Evolutionary conservation across 2,329 filamentous ascomycete species (phyloP).

Genomic region (Niveomyces coronatus): DNA sequence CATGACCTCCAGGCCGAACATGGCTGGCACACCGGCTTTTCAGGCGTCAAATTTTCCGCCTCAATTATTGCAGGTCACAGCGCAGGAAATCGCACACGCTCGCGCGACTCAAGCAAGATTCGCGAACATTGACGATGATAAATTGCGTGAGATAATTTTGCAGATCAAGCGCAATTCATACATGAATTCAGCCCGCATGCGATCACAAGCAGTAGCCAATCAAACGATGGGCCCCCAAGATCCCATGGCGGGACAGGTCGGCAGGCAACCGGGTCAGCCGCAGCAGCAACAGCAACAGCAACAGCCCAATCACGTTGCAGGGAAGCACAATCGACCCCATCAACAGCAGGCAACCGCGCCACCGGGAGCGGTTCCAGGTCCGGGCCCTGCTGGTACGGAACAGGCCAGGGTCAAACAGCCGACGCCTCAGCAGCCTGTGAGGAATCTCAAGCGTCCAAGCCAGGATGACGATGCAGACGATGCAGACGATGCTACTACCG

Average conservation of each 20-base stretch:
- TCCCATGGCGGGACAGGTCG: constrained; percentile 10
- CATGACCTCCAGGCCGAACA: constrained; percentile 8
- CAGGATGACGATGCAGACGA: constrained; percentile 35
- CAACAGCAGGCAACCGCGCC: constrained; percentile 26
- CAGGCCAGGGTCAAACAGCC: constrained; percentile 16
- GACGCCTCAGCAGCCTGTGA: constrained; percentile 21
- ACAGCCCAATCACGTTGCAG: constrained; percentile 27
- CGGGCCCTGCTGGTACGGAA: background rate
- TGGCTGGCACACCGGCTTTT: constrained; percentile 16
- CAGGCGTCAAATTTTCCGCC: constrained; percentile 18
- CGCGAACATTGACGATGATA: constrained; percentile 22
- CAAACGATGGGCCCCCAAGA: constrained; percentile 11
- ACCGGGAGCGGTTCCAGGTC: constrained; percentile 17
- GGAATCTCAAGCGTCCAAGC: constrained; percentile 41
- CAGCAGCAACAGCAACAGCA: constrained; percentile 13
- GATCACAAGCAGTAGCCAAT: constrained; percentile 16
- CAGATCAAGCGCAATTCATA: constrained; percentile 24
- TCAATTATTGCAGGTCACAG: constrained; percentile 23
- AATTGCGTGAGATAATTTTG: constrained; percentile 22
- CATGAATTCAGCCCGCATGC: constrained; percentile 17
- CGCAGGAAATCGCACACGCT: constrained; percentile 23
- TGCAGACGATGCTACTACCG: constrained; percentile 30
- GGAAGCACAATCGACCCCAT: constrained; percentile 25
- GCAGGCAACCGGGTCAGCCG: constrained; percentile 12
- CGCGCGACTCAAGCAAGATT: constrained; percentile 18